Base-by-base conservation (phyloP, 2,329 filamentous ascomycete species). In the Dactylellina cionopaga region DNA sequence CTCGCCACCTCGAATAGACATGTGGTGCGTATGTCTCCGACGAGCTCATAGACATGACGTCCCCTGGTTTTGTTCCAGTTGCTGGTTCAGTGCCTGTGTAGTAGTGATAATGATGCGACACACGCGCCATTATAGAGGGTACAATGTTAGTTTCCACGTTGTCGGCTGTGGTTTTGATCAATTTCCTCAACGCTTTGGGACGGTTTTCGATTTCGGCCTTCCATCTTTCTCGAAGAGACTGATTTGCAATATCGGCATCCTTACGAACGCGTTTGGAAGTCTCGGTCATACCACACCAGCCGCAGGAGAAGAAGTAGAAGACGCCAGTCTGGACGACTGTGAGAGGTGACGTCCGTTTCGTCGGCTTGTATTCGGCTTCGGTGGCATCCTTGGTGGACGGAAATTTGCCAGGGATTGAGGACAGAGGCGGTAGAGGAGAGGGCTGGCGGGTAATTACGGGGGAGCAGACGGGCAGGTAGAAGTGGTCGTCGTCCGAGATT, bases 241-340 rank as follows among this genome's bases (percentile, higher is more conserved):
- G 43, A 24, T 72, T 72, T 3, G 68, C 68, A 5, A 72, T 11
- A 5, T 72, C 59, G 27, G 68, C 68, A 24, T 72, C 68, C 35
- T 72, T 72, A 19, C 68, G 52, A 5, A 72, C 68, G 6, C 68
- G 52, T 19, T 72, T 72, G 11, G 68, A 72, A 19, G 52, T 64
- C 37, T 72, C 68, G 68, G 59, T 72, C 68, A 65, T 64, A 29
- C 68, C 68, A 31, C 69, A 74, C 69, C 62, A 74, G 22, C 62
- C 60, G 27, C 69, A 74, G 51, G 69, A 74, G 43, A 74, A 74
- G 69, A 74, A 74, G 44, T 74, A 74, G 41, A 74, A 74, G 60
- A 74, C 47, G 39, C 69, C 69, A 24, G 69, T 74, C 15, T 66
- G 60, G 33, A 74, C 62, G 41, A 74, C 60, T 15, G 58, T 60